Percentiles rank a stretch among this genome's conserved stretches.
These are phyloP conservation scores for Lipomyces yamadae DNA, from an alignment of 805 yeast genomes.

Conservation along the genomic window DNA sequence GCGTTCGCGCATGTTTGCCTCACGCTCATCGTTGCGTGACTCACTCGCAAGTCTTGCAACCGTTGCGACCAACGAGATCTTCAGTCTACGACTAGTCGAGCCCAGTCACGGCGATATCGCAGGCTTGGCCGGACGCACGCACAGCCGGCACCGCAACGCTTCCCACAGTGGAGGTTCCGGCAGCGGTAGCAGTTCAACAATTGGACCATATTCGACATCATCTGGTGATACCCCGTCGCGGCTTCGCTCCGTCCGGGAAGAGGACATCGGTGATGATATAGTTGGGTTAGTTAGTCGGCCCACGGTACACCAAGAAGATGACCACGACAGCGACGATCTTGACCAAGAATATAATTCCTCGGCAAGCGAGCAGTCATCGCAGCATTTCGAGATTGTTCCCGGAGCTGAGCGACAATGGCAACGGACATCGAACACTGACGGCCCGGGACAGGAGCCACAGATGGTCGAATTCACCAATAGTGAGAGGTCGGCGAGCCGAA, in stretches of 20 bases:
- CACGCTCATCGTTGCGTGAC: slow-evolving; percentile 33
- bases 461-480: slow-evolving; percentile 32
- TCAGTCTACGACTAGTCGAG: slow-evolving; percentile 39
- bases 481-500: slow-evolving; percentile 31
- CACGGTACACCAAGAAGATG: slow-evolving; percentile 11
- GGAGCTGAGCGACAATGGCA: slow-evolving; percentile 32
- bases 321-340: background rate
- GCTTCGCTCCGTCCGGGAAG: slow-evolving; percentile 30
- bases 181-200: slow-evolving; percentile 26
- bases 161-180: background rate
- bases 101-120: slow-evolving; percentile 28
- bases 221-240: slow-evolving; percentile 14
- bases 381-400: slow-evolving; percentile 31
- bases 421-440: slow-evolving; percentile 8
- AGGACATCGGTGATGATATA: slow-evolving; percentile 29
- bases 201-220: slow-evolving; percentile 31
- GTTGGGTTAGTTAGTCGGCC: slow-evolving; percentile 25
- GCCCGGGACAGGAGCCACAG: slow-evolving; percentile 23
- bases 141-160: slow-evolving; percentile 4
- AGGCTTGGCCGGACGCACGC: slow-evolving; percentile 18
- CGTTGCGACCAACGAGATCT: slow-evolving; percentile 40
- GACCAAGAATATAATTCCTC: slow-evolving; percentile 3
- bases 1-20: slow-evolving; percentile 32
- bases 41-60: slow-evolving; percentile 41
- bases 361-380: slow-evolving; percentile 16